Conservation (phyloP, 2,329 filamentous ascomycete species). For the Basipetospora sp. region DNA sequence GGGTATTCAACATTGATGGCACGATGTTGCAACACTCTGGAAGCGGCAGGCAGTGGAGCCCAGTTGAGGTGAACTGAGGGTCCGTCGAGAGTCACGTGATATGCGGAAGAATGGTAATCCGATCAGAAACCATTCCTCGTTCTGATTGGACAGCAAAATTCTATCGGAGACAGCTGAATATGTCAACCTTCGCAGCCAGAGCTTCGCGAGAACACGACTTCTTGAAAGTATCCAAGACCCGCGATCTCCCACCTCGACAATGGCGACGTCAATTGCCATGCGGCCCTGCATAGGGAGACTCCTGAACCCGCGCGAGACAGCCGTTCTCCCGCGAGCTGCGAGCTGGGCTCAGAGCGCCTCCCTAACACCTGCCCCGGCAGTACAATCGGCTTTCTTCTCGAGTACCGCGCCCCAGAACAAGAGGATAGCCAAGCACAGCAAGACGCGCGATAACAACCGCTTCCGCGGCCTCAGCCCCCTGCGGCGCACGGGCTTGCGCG, state of each 20-base stretch:
- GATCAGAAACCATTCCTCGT: too few species aligned
- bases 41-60: too few species aligned
- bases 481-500: conserved; percentile 59
- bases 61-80: too few species aligned
- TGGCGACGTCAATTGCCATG: conserved; percentile 3
- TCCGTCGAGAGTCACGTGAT: too few species aligned
- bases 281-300: conserved; percentile 6
- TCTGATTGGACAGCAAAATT: conserved; percentile 7
- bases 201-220: too few species aligned
- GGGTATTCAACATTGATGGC: too few species aligned
- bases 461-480: conserved; percentile 70
- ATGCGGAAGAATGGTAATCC: neutral
- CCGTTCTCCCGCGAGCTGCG: neutral
- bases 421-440: conserved; percentile 18
- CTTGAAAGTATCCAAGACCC: too few species aligned
- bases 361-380: neutral
- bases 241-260: neutral
- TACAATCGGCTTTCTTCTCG: conserved; percentile 34
- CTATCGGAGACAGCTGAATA: neutral
- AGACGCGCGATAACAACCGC: conserved; percentile 60
- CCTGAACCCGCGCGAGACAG: neutral
- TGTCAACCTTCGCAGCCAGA: too few species aligned
- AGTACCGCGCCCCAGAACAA: conserved; percentile 37
- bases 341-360: neutral
- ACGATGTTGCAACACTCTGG: too few species aligned